Evolutionary conservation across 371 early-diverging fungal species (phyloP).

Genomic region (Apophysomyces ossiformis): DNA sequence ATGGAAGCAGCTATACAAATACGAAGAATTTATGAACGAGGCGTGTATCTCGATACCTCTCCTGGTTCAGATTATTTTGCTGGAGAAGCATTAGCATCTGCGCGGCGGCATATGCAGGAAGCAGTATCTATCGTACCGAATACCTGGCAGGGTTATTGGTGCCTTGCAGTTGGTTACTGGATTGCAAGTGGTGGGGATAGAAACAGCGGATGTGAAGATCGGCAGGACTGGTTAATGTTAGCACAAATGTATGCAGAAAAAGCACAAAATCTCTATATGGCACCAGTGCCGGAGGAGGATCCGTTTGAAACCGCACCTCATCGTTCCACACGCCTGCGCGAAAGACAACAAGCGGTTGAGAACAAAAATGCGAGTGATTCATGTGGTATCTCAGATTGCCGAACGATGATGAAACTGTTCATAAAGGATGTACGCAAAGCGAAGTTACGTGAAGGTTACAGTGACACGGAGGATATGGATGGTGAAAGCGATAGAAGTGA

Average conservation of each 20-base stretch:
- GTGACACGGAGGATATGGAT: not conserved
- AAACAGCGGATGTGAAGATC: constrained; percentile 22
- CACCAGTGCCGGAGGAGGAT: not conserved
- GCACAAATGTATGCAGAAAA: constrained; percentile 11
- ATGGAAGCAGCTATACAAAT: constrained; percentile 16
- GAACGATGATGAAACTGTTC: constrained; percentile 12
- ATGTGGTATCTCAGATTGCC: not conserved
- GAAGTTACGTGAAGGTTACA: constrained; percentile 13
- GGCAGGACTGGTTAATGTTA: constrained; percentile 20
- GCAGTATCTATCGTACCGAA: constrained; percentile 8
- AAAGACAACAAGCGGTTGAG: not conserved
- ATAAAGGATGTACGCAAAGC: constrained; percentile 5
- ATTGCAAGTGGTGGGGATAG: constrained; percentile 20
- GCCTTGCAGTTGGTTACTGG: constrained; percentile 35
- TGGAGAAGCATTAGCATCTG: constrained; percentile 23
- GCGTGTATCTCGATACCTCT: not conserved
- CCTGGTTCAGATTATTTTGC: constrained; percentile 10
- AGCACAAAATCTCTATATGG: not conserved
- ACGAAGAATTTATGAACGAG: constrained; percentile 16
- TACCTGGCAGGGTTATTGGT: constrained; percentile 32
- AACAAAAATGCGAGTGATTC: not conserved
- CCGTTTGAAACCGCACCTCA: not conserved
- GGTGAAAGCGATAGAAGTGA: constrained; percentile 1
- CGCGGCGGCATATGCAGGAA: constrained; percentile 21
- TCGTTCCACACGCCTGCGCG: not conserved